Base-by-base conservation (phyloP, 1,284 basidiomycete species). In the Moesziomyces antarcticus region DNA sequence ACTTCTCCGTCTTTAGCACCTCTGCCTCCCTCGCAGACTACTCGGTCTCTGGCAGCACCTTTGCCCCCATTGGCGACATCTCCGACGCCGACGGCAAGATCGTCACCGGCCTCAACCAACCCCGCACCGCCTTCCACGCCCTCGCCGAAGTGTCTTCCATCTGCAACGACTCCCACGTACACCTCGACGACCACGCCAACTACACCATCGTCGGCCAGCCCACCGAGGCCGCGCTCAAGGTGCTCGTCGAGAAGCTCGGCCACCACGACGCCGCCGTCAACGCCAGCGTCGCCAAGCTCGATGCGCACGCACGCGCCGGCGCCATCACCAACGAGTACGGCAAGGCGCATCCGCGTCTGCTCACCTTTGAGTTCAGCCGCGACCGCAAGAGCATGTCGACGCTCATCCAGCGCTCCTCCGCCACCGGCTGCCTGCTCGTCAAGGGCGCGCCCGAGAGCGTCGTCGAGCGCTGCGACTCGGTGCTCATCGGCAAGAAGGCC, bases 341-440 rank as follows among this genome's bases (percentile, higher is more conserved):
- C 81, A 92, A 94, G 75, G 86, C 87, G 50, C 90, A 93, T 79
- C 87, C 90, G 20, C 90, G 94, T 65, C 87, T 97, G 13, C 86
- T 96, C 72, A 98, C 95, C 3, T 95, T 99, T 82, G 96, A 98
- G 85, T 99, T 99, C 86, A 93, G 93, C 27, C 91, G 96, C 37
- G 97, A 99, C 85, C 92, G 96, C 84, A 99, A 98, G 86, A 95
- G 94, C 89, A 99, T 98, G 96, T 97, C 95, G 24, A 94, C 97
- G 41, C 89, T 98, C 50, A 90, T 92, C 50, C 59, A 75, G 41
- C 88, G 86, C 66, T 56, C 62, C 10, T 87, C 89, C 67, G 88
- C 87, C 11, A 85, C 85, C 5, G 90, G 90, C 40, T 88, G 79
- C n/a, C 63, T 85, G 50, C 75, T 94, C 80, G 93, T 92, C 83